Conservation (phyloP, 2,329 filamentous ascomycete genomes). For the Alternaria longipes region DNA sequence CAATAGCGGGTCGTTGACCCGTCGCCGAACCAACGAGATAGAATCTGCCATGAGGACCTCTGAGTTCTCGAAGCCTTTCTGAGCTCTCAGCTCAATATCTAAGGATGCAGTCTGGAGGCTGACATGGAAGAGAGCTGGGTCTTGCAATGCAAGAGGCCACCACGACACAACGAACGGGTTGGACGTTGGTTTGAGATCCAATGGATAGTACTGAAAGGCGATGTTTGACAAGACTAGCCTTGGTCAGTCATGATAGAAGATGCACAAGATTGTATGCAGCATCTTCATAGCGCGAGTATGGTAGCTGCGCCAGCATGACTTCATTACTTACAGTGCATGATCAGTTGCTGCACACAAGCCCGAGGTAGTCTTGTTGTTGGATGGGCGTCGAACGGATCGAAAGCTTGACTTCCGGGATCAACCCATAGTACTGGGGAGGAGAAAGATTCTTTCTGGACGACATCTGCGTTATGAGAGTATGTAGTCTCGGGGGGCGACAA, state of each 20-base stretch:
- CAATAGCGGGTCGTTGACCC: constrained; percentile 57
- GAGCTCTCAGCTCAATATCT: constrained; percentile 63
- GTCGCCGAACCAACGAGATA: constrained; percentile 61
- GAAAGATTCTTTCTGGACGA: not conserved
- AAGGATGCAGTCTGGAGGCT: constrained; percentile 67
- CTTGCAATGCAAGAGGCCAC: constrained; percentile 67
- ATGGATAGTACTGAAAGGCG: constrained; percentile 68
- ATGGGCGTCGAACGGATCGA: constrained; percentile 66
- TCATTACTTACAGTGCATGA: constrained; percentile 61
- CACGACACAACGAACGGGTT: constrained; percentile 68
- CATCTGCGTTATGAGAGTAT: constrained; percentile 9
- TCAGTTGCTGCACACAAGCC: constrained; percentile 63
- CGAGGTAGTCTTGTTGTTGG: constrained; percentile 63
- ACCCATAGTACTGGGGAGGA: not conserved
- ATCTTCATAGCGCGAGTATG: not conserved
- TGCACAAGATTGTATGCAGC: not conserved
- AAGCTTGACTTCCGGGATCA: constrained; percentile 45
- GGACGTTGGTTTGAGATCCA: constrained; percentile 62
- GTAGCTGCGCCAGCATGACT: not conserved
- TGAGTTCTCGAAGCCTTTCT: constrained; percentile 63
- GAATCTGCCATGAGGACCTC: constrained; percentile 67
- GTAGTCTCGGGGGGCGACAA: constrained; percentile 12
- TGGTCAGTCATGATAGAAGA: not conserved
- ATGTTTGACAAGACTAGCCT: constrained; percentile 64
- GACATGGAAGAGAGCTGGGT: constrained; percentile 67